Percentiles rank a stretch among this genome's conserved stretches.
These are phyloP conservation scores for Phaeolepiota aurea DNA, from an alignment of 768 basidiomycete genomes.

Conservation along the genomic window DNA sequence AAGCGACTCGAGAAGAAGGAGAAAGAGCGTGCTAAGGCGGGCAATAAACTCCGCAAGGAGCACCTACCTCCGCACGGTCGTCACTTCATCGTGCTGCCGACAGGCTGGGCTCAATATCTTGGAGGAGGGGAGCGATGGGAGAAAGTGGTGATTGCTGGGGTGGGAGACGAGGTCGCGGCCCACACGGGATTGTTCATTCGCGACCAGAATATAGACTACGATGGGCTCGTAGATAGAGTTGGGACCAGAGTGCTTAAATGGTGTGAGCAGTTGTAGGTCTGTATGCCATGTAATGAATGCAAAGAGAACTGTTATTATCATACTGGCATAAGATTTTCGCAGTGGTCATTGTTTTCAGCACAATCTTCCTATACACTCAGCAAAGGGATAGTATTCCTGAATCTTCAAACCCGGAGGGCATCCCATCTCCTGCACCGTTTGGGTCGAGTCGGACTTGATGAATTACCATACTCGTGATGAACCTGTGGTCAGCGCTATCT, in stretches of 20 bases:
- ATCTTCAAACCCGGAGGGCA: too few relatives aligned
- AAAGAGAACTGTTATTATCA: too few relatives aligned
- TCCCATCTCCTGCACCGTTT: too few relatives aligned
- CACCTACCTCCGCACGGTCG: constrained; percentile 19
- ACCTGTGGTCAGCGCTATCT: too few relatives aligned
- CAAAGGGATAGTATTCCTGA: too few relatives aligned
- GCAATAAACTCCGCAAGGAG: constrained; percentile 12
- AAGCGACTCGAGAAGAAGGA: constrained; percentile 9
- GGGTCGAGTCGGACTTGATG: too few relatives aligned
- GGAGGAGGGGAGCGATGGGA: constrained; percentile 44
- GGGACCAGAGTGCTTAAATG: constrained; percentile 31
- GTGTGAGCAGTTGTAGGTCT: constrained; percentile 20
- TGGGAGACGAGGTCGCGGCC: constrained; percentile 46
- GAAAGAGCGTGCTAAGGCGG: constrained; percentile 12
- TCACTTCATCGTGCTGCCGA: constrained; percentile 48
- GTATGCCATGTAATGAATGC: background rate
- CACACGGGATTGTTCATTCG: constrained; percentile 49
- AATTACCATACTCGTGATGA: too few relatives aligned
- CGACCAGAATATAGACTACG: constrained; percentile 41
- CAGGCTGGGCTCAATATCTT: constrained; percentile 28
- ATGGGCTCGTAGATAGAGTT: constrained; percentile 36
- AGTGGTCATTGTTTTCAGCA: too few relatives aligned
- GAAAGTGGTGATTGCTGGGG: constrained; percentile 38
- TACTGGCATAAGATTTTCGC: too few relatives aligned
- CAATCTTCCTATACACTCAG: too few relatives aligned